Percentiles rank a stretch among this genome's conserved stretches.
Conservation (phyloP, 2,329 filamentous ascomycete genomes). For the Shiraia sp. region DNA sequence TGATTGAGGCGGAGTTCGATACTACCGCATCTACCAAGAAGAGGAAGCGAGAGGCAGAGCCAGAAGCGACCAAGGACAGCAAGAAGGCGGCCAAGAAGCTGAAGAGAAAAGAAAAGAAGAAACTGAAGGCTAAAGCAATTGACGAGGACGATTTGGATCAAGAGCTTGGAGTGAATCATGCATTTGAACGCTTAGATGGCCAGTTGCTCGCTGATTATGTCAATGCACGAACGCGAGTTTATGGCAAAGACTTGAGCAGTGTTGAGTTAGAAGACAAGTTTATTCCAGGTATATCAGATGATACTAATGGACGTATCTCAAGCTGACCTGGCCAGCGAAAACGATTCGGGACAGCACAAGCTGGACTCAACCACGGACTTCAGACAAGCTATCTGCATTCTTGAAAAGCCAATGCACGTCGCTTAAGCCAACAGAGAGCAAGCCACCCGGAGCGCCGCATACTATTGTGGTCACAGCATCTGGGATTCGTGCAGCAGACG, state of each 20-base stretch:
- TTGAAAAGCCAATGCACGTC: slow-evolving; percentile 68
- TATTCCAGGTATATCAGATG: slow-evolving; percentile 65
- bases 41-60: slow-evolving; percentile 46
- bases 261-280: slow-evolving; percentile 84
- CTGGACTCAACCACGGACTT: slow-evolving; percentile 67
- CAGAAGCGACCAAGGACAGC: slow-evolving; percentile 34
- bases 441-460: slow-evolving; percentile 66
- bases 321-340: slow-evolving; percentile 57
- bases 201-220: slow-evolving; percentile 84
- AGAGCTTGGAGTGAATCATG: slow-evolving; percentile 68
- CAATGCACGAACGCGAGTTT: slow-evolving; percentile 75
- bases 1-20: slow-evolving; percentile 49
- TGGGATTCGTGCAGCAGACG: slow-evolving; percentile 82
- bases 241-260: slow-evolving; percentile 77
- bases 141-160: slow-evolving; percentile 61
- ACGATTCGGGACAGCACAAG: slow-evolving; percentile 79
- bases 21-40: slow-evolving; percentile 40
- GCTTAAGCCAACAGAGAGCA: slow-evolving; percentile 66
- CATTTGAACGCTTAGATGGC: slow-evolving; percentile 81
- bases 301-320: neutral
- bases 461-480: slow-evolving; percentile 87
- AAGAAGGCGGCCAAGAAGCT: slow-evolving; percentile 43
- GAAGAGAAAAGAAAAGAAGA: slow-evolving; percentile 60
- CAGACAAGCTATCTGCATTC: slow-evolving; percentile 77
- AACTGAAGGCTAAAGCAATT: slow-evolving; percentile 62